Percentiles rank a stretch among this genome's conserved stretches.
phyloP scores from a whole-genome alignment of 1,139 yeast genomes.

The Zhuliangozyma parablackwelliae region DNA sequence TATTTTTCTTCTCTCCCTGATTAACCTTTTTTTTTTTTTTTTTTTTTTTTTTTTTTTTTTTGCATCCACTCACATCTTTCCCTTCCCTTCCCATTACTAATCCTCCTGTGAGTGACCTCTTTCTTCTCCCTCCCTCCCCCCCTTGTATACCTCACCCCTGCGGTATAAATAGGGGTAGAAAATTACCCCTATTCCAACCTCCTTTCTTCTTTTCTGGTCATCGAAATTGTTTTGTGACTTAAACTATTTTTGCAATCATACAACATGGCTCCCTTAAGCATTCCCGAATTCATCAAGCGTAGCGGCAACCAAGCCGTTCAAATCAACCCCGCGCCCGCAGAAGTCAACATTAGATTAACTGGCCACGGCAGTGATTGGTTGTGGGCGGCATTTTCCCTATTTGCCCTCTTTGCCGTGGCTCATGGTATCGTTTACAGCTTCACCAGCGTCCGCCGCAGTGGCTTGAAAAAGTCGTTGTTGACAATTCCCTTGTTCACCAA shows the following conservation, averaged over 20 bases:
- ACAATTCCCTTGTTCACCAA: constrained; percentile 44
- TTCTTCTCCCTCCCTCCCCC: no score
- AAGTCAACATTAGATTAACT: constrained; percentile 50
- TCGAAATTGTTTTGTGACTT: no score
- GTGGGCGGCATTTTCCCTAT: constrained; percentile 59
- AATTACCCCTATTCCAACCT: constrained; percentile 6
- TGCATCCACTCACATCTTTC: no score
- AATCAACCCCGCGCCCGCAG: constrained; percentile 40
- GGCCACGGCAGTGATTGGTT: constrained; percentile 65
- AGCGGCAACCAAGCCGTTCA: constrained; percentile 42
- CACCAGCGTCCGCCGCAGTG: constrained; percentile 30
- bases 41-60: no score
- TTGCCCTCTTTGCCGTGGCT: constrained; percentile 39
- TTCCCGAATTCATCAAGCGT: constrained; percentile 10
- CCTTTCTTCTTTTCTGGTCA: no score
- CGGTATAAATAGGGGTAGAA: constrained; percentile 2
- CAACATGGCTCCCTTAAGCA: background rate
- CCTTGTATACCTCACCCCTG: no score
- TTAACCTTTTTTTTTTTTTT: no score
- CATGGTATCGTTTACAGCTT: constrained; percentile 38
- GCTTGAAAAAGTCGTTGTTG: constrained; percentile 38
- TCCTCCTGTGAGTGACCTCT: no score
- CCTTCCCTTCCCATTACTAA: no score
- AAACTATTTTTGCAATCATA: constrained; percentile 3
- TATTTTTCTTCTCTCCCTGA: no score